Base-by-base conservation (phyloP, 2,329 filamentous ascomycete species). In the Aspergillus terreus region DNA sequence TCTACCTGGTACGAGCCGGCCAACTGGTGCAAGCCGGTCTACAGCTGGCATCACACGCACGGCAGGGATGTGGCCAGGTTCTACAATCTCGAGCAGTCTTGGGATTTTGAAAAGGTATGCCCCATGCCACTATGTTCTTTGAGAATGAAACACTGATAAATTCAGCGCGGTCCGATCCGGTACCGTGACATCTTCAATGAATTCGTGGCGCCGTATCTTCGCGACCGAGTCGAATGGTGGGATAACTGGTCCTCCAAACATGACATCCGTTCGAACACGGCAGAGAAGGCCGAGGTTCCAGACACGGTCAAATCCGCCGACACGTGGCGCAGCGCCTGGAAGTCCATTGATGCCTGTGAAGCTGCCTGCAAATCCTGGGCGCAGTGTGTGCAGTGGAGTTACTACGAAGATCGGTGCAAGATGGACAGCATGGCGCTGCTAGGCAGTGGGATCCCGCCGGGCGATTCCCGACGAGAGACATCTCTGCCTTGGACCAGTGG, bases 1-100 rank as follows among this genome's bases (percentile, higher is more conserved):
- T 57, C 45, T 11, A 59, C 50, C 2, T 57, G 55, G 58, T 62
- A 52, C 33, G 54, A 59, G n/a, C 54, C 41, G 3, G 71, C 66
- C 3, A 78, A 80, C 53, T 83, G 80, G 80, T 82, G 80, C 54
- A 74, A 80, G 56, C 79, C 80, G 7, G 73, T 81, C 15, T 62
- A 59, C 33, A 62, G 60, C 53, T 60, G 59, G 58, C 62, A 65
- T 30, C 59, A 63, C 44, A 61, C 55, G 2, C 60, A 64, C n/a
- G 38, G 51, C 10, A 57, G 56, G 12, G 62, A 65, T 33, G 60
- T 65, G 2, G 61, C 62, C 11, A 41, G 60, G 14, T 56, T 61
- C 23, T 61, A 62, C 40, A 56, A 57, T 9, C 45, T 65, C 4
- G 62, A 65, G 41, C 51, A 47, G 50, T 53, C 52, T n/a, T 65